These are phyloP conservation scores for Ambrosiella xylebori DNA, from an alignment of 2,329 filamentous ascomycete genomes.

Conservation along the genomic window DNA sequence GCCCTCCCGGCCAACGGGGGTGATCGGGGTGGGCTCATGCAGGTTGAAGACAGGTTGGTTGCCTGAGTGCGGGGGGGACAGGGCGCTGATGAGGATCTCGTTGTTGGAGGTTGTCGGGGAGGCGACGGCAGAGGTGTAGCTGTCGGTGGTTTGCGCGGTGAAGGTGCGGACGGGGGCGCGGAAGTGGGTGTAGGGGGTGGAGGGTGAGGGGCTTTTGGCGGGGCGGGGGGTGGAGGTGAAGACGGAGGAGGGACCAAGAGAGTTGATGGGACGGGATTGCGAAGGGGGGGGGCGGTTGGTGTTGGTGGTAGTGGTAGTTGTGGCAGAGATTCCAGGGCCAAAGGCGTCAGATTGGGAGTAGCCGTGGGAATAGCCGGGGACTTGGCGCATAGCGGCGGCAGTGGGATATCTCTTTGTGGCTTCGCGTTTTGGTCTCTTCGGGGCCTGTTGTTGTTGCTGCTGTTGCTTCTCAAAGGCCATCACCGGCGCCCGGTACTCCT, in stretches of 20 bases:
- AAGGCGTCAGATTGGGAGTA: not conserved
- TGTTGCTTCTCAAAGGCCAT: conserved; percentile 1
- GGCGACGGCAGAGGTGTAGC: conserved; percentile 10
- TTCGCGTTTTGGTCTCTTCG: not conserved
- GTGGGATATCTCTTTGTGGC: not conserved
- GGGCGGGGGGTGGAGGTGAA: not conserved
- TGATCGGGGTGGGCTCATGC: conserved; percentile 4
- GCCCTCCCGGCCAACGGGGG: not conserved
- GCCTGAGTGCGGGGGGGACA: conserved; percentile 2
- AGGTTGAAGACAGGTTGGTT: conserved; percentile 5
- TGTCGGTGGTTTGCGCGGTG: conserved; percentile 7
- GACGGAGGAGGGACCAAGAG: not conserved
- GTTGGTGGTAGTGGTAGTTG: not conserved
- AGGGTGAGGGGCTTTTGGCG: not conserved
- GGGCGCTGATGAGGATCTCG: conserved; percentile 7
- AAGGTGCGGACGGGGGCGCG: not conserved
- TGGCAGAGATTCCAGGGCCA: not conserved
- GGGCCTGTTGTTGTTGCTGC: not conserved
- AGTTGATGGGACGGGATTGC: not conserved
- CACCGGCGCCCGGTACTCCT: conserved; percentile 3
- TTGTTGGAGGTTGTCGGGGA: conserved; percentile 3
- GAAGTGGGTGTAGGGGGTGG: not conserved
- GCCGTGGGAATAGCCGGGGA: not conserved
- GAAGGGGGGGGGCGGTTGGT: not conserved
- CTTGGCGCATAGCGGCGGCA: not conserved